phyloP scores from a whole-genome alignment of 257 asterid genomes.

The Penstemon davidsonii region DNA sequence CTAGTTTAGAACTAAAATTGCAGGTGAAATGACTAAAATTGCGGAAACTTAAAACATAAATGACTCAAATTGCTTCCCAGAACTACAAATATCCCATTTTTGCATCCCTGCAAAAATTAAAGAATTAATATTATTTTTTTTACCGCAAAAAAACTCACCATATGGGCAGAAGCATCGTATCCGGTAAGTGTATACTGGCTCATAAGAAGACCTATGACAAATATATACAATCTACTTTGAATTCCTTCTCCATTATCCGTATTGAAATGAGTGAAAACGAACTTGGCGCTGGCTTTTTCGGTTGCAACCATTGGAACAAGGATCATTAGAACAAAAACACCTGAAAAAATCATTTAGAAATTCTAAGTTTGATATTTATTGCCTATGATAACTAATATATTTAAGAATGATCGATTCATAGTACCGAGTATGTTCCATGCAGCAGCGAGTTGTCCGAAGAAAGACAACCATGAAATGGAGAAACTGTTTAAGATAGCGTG shows the following conservation, averaged over 20 bases:
- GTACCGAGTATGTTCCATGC: slow-evolving; percentile 91
- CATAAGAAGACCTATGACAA: slow-evolving; percentile 88
- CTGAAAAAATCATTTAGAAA: slow-evolving; percentile 38
- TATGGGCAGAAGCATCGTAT: slow-evolving; percentile 96
- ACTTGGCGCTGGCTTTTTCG: slow-evolving; percentile 69
- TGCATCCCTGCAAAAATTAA: not conserved
- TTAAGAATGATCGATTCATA: not conserved
- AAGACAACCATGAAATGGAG: slow-evolving; percentile 76
- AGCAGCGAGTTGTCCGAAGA: slow-evolving; percentile 85
- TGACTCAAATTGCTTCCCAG: too few relatives aligned
- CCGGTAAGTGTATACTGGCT: slow-evolving; percentile 90
- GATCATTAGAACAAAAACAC: slow-evolving; percentile 93
- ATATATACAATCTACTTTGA: slow-evolving; percentile 62
- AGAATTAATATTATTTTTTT: not conserved
- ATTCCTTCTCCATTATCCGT: slow-evolving; percentile 74
- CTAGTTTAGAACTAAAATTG: too few relatives aligned
- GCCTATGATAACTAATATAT: not conserved
- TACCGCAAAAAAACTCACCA: slow-evolving; percentile 52
- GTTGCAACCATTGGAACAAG: slow-evolving; percentile 79
- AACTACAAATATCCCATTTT: too few relatives aligned
- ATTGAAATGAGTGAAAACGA: slow-evolving; percentile 83
- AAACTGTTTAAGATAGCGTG: slow-evolving; percentile 86
- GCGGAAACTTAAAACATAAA: too few relatives aligned
- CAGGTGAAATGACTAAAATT: too few relatives aligned
- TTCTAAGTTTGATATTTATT: not conserved